Conservation (phyloP, 2,329 filamentous ascomycete species). For the Leptodontidium sp. region DNA sequence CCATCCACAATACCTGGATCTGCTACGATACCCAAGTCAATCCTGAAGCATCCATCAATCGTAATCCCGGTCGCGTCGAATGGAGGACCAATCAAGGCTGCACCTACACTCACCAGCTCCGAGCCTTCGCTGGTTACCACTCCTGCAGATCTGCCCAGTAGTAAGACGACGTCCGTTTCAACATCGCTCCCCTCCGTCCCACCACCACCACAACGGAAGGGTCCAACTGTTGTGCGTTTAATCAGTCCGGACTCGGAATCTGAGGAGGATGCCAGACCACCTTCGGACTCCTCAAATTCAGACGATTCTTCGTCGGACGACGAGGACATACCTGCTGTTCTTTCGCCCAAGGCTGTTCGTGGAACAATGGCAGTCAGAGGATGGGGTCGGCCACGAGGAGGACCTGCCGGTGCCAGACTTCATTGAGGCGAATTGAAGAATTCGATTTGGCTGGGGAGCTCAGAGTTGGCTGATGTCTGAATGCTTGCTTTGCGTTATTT, state of each 20-base stretch:
- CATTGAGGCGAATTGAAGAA: background rate
- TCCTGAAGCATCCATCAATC: slow-evolving; percentile 24
- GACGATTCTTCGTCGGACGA: slow-evolving; percentile 34
- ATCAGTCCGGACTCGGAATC: slow-evolving; percentile 34
- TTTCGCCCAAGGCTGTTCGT: slow-evolving; percentile 15
- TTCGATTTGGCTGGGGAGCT: background rate
- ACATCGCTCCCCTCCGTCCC: background rate
- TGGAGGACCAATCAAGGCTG: slow-evolving; percentile 1
- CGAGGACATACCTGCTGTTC: slow-evolving; percentile 29
- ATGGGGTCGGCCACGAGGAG: slow-evolving; percentile 15
- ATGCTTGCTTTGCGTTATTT: background rate
- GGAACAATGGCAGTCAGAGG: slow-evolving; percentile 21
- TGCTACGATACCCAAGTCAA: slow-evolving; percentile 22
- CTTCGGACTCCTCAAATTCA: slow-evolving; percentile 16
- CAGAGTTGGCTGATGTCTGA: background rate
- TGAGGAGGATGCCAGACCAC: slow-evolving; percentile 24
- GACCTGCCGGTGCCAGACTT: slow-evolving; percentile 4
- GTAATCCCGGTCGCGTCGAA: slow-evolving; percentile 18
- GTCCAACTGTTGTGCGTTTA: slow-evolving; percentile 43
- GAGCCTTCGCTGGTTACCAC: background rate
- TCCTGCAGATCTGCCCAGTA: slow-evolving; percentile 15
- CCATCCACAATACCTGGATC: slow-evolving; percentile 7
- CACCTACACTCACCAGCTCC: background rate
- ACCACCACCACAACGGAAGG: slow-evolving; percentile 13
- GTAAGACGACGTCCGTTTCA: slow-evolving; percentile 16